Evolutionary conservation across 2,329 filamentous ascomycete species (phyloP).

Genomic region (Epicoccum nigrum): DNA sequence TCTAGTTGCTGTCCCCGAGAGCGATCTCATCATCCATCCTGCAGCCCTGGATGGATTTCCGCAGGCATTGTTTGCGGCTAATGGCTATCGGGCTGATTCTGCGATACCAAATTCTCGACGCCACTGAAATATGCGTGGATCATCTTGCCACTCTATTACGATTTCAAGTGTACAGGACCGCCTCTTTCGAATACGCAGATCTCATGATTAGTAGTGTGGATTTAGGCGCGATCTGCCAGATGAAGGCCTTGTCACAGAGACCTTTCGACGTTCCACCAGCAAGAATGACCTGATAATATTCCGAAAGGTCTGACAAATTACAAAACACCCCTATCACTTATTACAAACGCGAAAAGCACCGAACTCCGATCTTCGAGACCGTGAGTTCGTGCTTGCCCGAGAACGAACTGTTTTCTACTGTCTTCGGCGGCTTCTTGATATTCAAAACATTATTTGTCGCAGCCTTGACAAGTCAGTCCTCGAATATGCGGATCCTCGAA

Average conservation of each 20-base stretch:
- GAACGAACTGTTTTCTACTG: neutral
- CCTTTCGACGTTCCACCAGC: slow-evolving; percentile 9
- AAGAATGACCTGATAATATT: slow-evolving; percentile 22
- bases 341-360: neutral
- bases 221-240: slow-evolving; percentile 7
- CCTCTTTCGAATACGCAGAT: neutral
- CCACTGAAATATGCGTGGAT: neutral
- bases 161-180: neutral
- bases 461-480: neutral
- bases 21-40: slow-evolving; percentile 44
- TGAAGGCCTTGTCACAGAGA: slow-evolving; percentile 14
- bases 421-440: slow-evolving; percentile 19
- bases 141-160: neutral
- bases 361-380: neutral
- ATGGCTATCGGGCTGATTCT: slow-evolving; percentile 34
- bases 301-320: slow-evolving; percentile 14
- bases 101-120: slow-evolving; percentile 28
- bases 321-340: neutral
- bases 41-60: slow-evolving; percentile 36
- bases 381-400: neutral
- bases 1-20: neutral
- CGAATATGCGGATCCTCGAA: slow-evolving; percentile 6
- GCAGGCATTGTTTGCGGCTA: slow-evolving; percentile 37
- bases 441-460: too few species aligned
- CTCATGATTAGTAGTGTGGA: neutral